Evolutionary conservation across 305 asterid genomes (phyloP).

Genomic region (Salvia sclarea): DNA sequence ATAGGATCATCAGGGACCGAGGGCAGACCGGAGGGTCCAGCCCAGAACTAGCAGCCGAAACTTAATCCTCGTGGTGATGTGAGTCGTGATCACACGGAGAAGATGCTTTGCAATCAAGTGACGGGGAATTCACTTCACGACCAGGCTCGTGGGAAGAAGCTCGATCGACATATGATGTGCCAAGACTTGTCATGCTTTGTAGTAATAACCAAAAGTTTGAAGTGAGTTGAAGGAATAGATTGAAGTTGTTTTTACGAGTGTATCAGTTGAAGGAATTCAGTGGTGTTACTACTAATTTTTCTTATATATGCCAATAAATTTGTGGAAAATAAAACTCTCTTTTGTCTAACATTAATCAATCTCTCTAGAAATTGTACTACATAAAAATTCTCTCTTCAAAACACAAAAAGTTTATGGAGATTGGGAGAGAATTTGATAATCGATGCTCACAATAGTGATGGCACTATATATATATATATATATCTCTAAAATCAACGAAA

Average conservation of each 20-base stretch:
- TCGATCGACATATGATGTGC: conserved; percentile 7
- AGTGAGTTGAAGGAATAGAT: neutral
- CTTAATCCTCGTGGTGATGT: conserved; percentile 35
- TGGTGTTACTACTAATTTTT: neutral
- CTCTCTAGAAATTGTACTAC: no score
- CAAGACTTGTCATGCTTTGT: neutral
- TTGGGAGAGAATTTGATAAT: neutral
- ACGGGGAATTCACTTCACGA: neutral
- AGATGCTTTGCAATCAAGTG: neutral
- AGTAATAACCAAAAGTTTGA: conserved; percentile 12
- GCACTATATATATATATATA: no score
- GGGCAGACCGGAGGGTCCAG: conserved; percentile 49
- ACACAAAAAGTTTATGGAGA: no score
- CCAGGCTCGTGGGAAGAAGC: neutral
- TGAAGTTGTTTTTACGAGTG: neutral
- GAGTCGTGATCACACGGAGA: neutral
- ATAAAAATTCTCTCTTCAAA: no score
- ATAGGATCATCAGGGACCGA: conserved; percentile 62
- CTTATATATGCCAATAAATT: neutral
- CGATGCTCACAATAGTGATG: no score
- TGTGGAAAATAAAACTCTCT: no score
- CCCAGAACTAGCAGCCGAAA: conserved; percentile 43
- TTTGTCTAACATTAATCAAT: no score
- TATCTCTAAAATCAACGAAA: no score
- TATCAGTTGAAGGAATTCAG: neutral